Evolutionary conservation across 345 rosid species (phyloP), one percentile per base, ranked within the genome.

Genomic region (Hibiscus tridactylites): DNA sequence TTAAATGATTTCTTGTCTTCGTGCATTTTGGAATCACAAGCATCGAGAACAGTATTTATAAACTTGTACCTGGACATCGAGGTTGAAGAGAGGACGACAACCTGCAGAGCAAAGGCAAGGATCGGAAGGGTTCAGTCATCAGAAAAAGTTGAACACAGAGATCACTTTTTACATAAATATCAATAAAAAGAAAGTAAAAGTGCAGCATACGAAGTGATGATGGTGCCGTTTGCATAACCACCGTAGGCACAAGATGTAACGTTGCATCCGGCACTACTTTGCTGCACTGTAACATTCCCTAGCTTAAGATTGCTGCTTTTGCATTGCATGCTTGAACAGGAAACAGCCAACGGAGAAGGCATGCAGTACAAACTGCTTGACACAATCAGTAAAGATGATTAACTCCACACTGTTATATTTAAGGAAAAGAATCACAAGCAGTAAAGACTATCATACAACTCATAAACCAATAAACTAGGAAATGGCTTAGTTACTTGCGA

Each of bases 311-410:
- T 91, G 76, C 97, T 91, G 66, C 88, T 85, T 71, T 76, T 85
- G 74, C 98, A 93, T 70, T 89, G 90, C 97, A 93, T 87, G 82
- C 97, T 93, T 6, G 98, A 93, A 79, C 98, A 93, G 72, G 97
- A 93, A 79, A 88, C 97, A 2, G 88, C 88, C 78, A 93, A 67
- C 17, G 97, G 82, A 74, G 97, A 89, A 8, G 98, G 96, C 87
- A 76, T 87, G 82, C 97, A 93, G 83, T 91, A 90, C 87, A 93
- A 79, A 72, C 98, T 93, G 83, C 65, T 61, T 2, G 29, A 84
- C 71, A 75, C 17, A 58, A 71, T 49, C 35, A 71, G 6, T 0
- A 46, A n/a, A 69, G 56, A 10, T 44, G 44, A 39, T 39, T 39
- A 39, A 10, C 47, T 44, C 3, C 47, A 44, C 47, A 9, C 47